These are phyloP conservation scores for Phytophthora sp. DNA, from an alignment of 352 stramenopile species.

Conservation along the genomic window DNA sequence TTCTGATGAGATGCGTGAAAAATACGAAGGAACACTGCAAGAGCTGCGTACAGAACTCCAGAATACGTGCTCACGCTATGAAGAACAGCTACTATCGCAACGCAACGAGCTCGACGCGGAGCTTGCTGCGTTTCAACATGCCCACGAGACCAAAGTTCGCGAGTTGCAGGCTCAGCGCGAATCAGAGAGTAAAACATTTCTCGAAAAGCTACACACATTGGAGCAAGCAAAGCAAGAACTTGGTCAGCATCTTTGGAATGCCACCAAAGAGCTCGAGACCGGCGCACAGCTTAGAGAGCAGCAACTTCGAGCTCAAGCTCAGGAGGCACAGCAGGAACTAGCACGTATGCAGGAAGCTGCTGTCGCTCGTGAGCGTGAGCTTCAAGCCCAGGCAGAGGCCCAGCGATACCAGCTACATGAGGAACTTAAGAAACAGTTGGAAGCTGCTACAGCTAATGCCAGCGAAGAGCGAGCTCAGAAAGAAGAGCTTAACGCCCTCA, in stretches of 20 bases:
- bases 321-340: conserved; percentile 41
- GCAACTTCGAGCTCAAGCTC: conserved; percentile 22
- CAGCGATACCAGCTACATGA: conserved; percentile 46
- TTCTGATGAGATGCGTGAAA: conserved; percentile 38
- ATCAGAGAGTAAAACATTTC: conserved; percentile 6
- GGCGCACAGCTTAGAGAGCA: conserved; percentile 30
- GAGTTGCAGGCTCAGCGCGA: conserved; percentile 5
- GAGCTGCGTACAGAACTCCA: conserved; percentile 40
- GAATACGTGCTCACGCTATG: conserved; percentile 12
- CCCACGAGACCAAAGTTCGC: conserved; percentile 12
- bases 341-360: conserved; percentile 15
- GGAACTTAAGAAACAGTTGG: conserved; percentile 47
- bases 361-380: conserved; percentile 43
- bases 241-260: conserved; percentile 64
- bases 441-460: conserved; percentile 31
- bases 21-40: conserved; percentile 41
- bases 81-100: conserved; percentile 35
- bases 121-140: conserved; percentile 11
- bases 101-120: conserved; percentile 13
- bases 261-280: conserved; percentile 55
- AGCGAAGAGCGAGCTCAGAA: conserved; percentile 64
- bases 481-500: conserved; percentile 68
- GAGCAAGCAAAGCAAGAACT: conserved; percentile 60
- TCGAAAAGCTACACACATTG: conserved; percentile 20
- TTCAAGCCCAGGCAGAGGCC: conserved; percentile 48